Base-by-base conservation (phyloP, 2,329 filamentous ascomycete species). In the Metarhizium robertsii region DNA sequence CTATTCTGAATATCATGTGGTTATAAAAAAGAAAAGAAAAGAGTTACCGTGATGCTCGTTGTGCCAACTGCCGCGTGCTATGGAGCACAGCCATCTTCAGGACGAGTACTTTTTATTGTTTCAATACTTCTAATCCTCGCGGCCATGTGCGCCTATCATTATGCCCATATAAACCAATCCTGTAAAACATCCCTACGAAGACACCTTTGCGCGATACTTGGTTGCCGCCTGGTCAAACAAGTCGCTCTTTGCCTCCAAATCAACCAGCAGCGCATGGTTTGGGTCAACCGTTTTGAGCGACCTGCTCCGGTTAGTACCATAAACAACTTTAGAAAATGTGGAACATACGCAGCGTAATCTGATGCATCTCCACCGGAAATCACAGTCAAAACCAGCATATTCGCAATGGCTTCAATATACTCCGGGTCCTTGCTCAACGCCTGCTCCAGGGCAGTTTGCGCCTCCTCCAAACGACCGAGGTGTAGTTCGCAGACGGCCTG, bases 401-500 rank as follows among this genome's bases (percentile, higher is more conserved):
- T 96, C 58, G 90, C 90, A 65, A 96, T 83, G 20, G 88, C 85
- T 59, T 92, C 85, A 6, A 83, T 77, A 58, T 88, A 83, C 55
- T 81, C 76, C 2, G 86, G 81, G 58, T 92, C 85, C 69, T 90
- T 85, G 66, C 85, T 79, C 54, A 94, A 63, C 0, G 91, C 92
- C 71, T 92, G 84, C 61, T 92, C 83, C 60, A 97, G 73, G 3
- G 92, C 92, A 18, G 86, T 83, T 73, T 96, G 89, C 0, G 92
- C 90, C 76, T 97, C 94, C 59, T 94, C 90, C 45, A 88, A 74
- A 51, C 94, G 84, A 52, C 91, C 92, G 32, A 97, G 84, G 67
- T 97, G 94, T 53, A 97, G 75, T 71, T 99, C 92, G 29, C 90
- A 87, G 30, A 97, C 84, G 30, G 92, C 92, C 74, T 97, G 94